phyloP scores from a whole-genome alignment of 176 grass and related monocot species.

The Canna indica region DNA sequence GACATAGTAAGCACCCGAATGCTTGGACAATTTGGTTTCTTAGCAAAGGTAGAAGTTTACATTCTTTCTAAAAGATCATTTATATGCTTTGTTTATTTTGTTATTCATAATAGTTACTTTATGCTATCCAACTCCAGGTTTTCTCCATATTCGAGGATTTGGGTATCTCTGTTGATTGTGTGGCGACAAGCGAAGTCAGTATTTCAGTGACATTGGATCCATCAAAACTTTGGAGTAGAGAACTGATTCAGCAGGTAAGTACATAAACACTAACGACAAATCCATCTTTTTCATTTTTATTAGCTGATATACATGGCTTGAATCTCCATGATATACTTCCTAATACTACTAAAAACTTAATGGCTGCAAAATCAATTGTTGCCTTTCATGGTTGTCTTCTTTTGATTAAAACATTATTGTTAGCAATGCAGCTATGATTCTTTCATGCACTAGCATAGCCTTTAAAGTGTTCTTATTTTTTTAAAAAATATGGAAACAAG shows the following conservation, averaged over 20 bases:
- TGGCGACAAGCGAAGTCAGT: conserved; percentile 98
- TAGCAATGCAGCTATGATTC: too few species aligned
- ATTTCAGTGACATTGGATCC: conserved; percentile 78
- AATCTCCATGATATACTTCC: neutral
- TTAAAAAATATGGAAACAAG: too few species aligned
- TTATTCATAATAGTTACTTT: neutral
- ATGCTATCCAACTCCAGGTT: conserved; percentile 39
- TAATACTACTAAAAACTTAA: neutral
- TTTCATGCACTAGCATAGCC: too few species aligned
- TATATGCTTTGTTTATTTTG: neutral
- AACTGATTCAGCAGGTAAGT: conserved; percentile 79
- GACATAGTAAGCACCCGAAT: conserved; percentile 96
- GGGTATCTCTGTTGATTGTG: conserved; percentile 90
- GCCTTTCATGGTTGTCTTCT: too few species aligned
- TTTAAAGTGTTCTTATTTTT: too few species aligned
- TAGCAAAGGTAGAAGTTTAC: conserved; percentile 57
- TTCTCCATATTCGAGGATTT: conserved; percentile 98
- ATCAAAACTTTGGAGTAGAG: conserved; percentile 81
- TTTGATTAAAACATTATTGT: too few species aligned
- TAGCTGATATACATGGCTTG: neutral
- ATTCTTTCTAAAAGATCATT: neutral
- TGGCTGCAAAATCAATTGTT: too few species aligned
- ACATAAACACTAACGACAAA: neutral
- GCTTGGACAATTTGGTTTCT: conserved; percentile 88
- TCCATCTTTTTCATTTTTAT: neutral